These are phyloP conservation scores for Carex myosuroides DNA, from an alignment of 176 grass and related monocot species.

Conservation along the genomic window DNA sequence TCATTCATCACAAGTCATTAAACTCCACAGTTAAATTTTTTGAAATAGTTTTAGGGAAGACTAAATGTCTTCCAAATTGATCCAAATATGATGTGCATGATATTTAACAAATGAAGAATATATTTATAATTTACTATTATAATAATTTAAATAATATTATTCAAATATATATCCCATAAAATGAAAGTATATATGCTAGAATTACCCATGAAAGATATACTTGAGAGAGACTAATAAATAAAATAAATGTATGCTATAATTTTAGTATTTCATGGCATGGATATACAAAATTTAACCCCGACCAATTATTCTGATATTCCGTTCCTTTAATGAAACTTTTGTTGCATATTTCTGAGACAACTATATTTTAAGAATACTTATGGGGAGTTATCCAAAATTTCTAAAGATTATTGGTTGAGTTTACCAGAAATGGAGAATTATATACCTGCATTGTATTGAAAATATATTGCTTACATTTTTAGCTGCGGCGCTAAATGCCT, in stretches of 20 bases:
- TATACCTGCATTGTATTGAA: not conserved
- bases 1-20: too few species aligned
- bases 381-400: not conserved
- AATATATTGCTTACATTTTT: slow-evolving; percentile 60
- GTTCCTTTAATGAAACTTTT: not conserved
- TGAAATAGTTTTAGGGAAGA: too few species aligned
- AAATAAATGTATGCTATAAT: not conserved
- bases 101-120: too few species aligned
- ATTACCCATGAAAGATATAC: not conserved
- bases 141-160: too few species aligned
- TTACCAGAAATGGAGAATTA: not conserved
- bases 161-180: too few species aligned
- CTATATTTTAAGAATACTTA: not conserved
- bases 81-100: too few species aligned
- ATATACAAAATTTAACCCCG: not conserved
- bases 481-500: slow-evolving; percentile 88
- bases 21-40: too few species aligned
- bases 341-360: not conserved
- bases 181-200: too few species aligned
- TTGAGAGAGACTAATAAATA: not conserved
- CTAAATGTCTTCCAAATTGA: too few species aligned
- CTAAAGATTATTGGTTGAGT: not conserved
- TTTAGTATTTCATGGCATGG: not conserved
- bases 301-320: not conserved
- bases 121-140: too few species aligned